Evolutionary conservation across 345 rosid species (phyloP).

Genomic region (Euphorbia pulcherrima): DNA sequence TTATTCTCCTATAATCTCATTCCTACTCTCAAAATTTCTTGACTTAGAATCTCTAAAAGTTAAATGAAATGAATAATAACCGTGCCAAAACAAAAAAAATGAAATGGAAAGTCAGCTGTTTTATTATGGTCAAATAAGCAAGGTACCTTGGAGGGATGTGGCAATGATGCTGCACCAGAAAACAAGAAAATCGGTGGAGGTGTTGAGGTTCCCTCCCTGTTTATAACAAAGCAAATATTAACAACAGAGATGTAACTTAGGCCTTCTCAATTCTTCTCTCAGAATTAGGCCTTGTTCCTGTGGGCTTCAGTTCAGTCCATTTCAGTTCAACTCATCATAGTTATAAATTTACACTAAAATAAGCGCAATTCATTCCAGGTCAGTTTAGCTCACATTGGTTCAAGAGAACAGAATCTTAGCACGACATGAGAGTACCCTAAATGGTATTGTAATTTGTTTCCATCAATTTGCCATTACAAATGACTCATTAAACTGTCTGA

Average conservation of each 20-base stretch:
- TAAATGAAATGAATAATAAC: not conserved
- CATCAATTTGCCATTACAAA: not conserved
- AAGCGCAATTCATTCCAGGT: no score
- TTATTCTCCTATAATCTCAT: not conserved
- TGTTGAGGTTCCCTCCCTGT: conserved; percentile 46
- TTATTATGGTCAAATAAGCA: not conserved
- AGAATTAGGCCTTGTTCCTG: no score
- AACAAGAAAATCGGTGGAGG: conserved; percentile 38
- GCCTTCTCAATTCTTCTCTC: not conserved
- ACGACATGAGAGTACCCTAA: not conserved
- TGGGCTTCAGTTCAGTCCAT: no score
- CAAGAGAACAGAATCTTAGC: no score
- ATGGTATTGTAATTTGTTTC: no score
- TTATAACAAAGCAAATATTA: conserved; percentile 20
- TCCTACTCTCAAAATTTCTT: not conserved
- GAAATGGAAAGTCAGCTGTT: not conserved
- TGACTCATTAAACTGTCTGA: no score
- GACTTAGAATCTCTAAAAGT: not conserved
- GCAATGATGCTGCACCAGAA: conserved; percentile 54
- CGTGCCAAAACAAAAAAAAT: not conserved
- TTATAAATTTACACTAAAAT: no score
- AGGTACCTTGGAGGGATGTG: conserved; percentile 59
- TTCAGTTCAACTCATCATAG: no score
- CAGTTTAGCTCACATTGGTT: no score
- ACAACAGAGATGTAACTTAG: not conserved